Evolutionary conservation across 2,329 filamentous ascomycete species (phyloP), one percentile per base, ranked within the genome.

Genomic region (Teratosphaeria destructans): DNA sequence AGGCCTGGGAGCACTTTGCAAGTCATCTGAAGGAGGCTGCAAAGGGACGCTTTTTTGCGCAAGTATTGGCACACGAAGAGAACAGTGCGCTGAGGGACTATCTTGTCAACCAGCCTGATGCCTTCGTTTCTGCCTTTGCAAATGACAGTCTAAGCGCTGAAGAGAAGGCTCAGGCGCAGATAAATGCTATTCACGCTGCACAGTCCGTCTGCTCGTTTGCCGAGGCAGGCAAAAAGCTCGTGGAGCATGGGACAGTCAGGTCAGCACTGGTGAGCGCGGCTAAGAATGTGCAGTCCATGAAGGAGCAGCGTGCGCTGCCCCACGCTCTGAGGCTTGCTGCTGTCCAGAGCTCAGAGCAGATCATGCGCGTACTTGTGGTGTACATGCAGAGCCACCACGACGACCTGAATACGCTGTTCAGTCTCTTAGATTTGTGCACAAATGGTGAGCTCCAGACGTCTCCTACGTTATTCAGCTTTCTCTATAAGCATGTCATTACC

Each of bases 1-100:
- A 99, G 68, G 85, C 92, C 5, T 95, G 91, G 87, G 76, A 80
- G 1, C 87, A 91, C 68, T 86, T 97, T 64, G 79, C 87, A n/a
- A 82, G 82, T 27, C 89, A 87, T 67, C 79, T 97, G 58, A 88
- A 90, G 61, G 89, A 97, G 56, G 82, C 92, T 68, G 88, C 86
- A 61, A 95, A 95, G 68, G 94, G 95, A 3, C 85, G 94, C 16
- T 90, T 99, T 73, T 85, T 99, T 64, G 89, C 90, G 0, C 94
- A 99, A 71, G 85, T 95, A 14, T 81, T 99, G 26, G 81, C 83
- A 2, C 85, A 95, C 68, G 79, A 85, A 0, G 86, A 88, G 16
- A 95, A 91, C 70, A 82, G 81, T 32, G 80, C 87, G 1, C 76
- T 99, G 52, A 83, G 94, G 56, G 85, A 89, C 55, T 84, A 86